A percentile compares a stretch with the other conserved stretches of the same genome.
phyloP scores from a whole-genome alignment of 2,329 filamentous ascomycete genomes.

The Colletotrichum gloeosporioides region DNA sequence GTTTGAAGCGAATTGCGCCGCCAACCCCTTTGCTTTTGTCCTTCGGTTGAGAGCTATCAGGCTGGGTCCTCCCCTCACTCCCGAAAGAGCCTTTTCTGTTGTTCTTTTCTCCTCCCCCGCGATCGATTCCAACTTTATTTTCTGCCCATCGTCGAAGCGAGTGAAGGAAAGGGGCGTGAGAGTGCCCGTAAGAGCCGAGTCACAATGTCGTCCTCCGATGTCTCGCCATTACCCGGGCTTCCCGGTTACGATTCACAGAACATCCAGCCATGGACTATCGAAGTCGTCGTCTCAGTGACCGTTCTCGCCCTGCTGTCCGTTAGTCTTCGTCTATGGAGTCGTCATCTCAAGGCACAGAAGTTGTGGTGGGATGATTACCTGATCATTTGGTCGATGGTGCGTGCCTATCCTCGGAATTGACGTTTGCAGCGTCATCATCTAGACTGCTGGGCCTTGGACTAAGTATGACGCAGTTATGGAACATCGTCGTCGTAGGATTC shows the following conservation, averaged over 20 bases:
- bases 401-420: neutral
- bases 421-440: neutral
- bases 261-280: constrained; percentile 48
- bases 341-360: constrained; percentile 44
- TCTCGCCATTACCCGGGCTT: constrained; percentile 27
- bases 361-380: constrained; percentile 59
- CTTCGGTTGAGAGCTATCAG: neutral
- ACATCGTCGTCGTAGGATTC: constrained; percentile 49
- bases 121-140: neutral
- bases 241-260: constrained; percentile 37
- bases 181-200: neutral
- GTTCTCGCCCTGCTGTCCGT: constrained; percentile 43
- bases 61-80: neutral
- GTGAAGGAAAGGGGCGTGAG: neutral
- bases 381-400: constrained; percentile 53
- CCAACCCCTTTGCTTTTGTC: neutral
- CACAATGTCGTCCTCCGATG: constrained; percentile 6
- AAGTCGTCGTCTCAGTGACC: constrained; percentile 45
- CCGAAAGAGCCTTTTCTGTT: neutral
- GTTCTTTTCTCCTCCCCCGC: neutral
- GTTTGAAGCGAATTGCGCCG: neutral
- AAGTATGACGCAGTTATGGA: constrained; percentile 37
- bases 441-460: neutral
- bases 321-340: constrained; percentile 44
- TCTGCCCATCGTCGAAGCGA: neutral